Conservation (phyloP, 768 basidiomycete species). For the Naganishia friedmannii region DNA sequence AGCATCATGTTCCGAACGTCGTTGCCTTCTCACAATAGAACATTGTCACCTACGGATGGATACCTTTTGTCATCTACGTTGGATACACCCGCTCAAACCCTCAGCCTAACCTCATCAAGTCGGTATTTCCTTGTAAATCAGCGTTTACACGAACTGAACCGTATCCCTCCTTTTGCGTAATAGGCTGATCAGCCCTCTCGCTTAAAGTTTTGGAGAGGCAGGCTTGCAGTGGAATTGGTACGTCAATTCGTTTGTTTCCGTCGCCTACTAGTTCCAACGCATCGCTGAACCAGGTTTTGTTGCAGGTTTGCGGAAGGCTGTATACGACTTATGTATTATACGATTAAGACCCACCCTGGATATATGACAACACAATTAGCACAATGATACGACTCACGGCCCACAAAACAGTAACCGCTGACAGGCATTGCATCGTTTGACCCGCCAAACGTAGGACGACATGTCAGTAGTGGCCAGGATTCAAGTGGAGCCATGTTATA, state of each 20-base stretch:
- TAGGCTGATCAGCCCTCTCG: slow-evolving; percentile 34
- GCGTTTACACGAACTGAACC: neutral
- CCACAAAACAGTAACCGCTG: neutral
- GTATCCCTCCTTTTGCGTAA: neutral
- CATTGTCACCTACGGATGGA: slow-evolving; percentile 90
- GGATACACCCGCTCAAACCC: slow-evolving; percentile 90
- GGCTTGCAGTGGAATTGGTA: neutral
- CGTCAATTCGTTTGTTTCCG: neutral
- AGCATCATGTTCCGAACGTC: neutral
- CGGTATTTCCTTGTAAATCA: slow-evolving; percentile 48
- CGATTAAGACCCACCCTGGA: neutral
- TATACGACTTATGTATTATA: slow-evolving; percentile 22
- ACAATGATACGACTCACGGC: neutral
- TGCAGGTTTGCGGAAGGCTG: slow-evolving; percentile 1
- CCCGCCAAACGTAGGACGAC: too few relatives aligned
- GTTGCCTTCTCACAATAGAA: slow-evolving; percentile 60
- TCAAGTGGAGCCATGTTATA: neutral
- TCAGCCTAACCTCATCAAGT: slow-evolving; percentile 94
- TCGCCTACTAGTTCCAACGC: neutral
- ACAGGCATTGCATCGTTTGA: neutral
- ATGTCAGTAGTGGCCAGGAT: neutral
- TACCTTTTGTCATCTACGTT: slow-evolving; percentile 92
- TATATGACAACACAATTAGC: slow-evolving; percentile 4
- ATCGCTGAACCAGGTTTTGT: neutral
- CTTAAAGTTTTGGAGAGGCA: slow-evolving; percentile 16